Base-by-base conservation (phyloP, 2,329 filamentous ascomycete genomes). In the Diaporthe eres region DNA sequence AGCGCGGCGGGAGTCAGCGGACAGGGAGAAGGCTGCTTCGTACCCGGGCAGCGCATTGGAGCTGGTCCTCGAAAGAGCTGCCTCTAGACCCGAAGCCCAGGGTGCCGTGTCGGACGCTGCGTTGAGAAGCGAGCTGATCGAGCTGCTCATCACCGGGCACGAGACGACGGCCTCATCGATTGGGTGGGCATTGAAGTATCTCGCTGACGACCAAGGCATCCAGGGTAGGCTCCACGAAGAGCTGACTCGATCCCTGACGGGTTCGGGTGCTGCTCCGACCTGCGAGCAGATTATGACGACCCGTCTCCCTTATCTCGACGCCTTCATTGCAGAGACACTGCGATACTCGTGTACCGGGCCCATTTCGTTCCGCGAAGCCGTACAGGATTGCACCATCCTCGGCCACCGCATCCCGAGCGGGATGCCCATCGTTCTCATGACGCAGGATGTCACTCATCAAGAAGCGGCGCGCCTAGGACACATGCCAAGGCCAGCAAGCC, bases 291-390 rank as follows among this genome's bases (percentile, higher is more conserved):
- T 68, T 22, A 53, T 39, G 63, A 25, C 44, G 44, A n/a, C 63
- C 22, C 12, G 13, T 22, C 63, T 68, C 17, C 63, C 44, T 53
- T 39, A 68, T n/a, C 44, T 68, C 19, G 63, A 68, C 44, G 44
- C 63, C 31, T 51, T 68, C 47, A 51, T 68, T 37, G 63, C 63
- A 53, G 63, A 68, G 44, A 68, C 63, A 51, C 47, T 68, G 25
- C 63, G 63, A 37, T 13, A 68, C 47, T 68, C 63, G 5, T 68
- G 63, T 37, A 68, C 47, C 10, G 63, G 63, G 9, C 63, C 63
- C 22, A 68, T 68, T 17, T 68, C 63, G 2, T 68, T 68, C 22
- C 63, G 47, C 31, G 63, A 68, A 53, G 63, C 63, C 28, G 12
- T 53, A 37, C 63, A 68, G 22, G 63, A 68, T 12, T 68, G 63